These are phyloP conservation scores for Panaeolus cyanescens DNA, from an alignment of 768 basidiomycete species.

Conservation along the genomic window DNA sequence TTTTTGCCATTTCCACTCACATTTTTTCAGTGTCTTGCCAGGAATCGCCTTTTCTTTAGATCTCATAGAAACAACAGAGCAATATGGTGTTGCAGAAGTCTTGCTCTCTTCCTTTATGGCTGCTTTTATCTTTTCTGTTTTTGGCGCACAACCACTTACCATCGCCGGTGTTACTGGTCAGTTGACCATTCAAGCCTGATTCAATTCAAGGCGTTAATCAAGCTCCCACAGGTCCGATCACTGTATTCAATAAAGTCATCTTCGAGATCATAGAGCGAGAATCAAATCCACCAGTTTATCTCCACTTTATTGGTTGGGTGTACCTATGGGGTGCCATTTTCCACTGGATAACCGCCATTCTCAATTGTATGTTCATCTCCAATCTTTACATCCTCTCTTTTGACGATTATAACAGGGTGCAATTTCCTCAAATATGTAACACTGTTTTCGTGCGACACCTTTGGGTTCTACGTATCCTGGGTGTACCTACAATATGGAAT, in stretches of 20 bases:
- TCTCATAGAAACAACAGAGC: conserved; percentile 85
- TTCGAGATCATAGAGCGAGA: conserved; percentile 68
- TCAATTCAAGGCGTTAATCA: not conserved
- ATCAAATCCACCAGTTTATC: conserved; percentile 67
- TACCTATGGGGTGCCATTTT: conserved; percentile 89
- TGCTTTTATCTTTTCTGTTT: conserved; percentile 82
- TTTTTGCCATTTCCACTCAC: not conserved
- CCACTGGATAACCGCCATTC: conserved; percentile 78
- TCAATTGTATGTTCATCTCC: conserved; percentile 60
- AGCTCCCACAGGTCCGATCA: conserved; percentile 74
- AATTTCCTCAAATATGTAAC: conserved; percentile 88
- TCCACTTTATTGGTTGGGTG: conserved; percentile 91
- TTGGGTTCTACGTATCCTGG: conserved; percentile 92
- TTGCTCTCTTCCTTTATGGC: conserved; percentile 86
- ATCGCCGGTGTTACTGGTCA: conserved; percentile 89
- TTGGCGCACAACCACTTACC: conserved; percentile 89
- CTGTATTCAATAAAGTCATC: conserved; percentile 90
- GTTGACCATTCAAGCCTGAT: conserved; percentile 2
- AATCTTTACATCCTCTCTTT: not conserved
- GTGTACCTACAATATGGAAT: conserved; percentile 90
- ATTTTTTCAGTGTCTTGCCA: conserved; percentile 65
- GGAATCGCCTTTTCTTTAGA: conserved; percentile 92
- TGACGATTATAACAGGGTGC: conserved; percentile 50
- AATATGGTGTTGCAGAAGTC: conserved; percentile 91
- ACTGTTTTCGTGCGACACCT: conserved; percentile 88